Conservation (phyloP, 2,329 filamentous ascomycete species). For the Epichloe festucae region DNA sequence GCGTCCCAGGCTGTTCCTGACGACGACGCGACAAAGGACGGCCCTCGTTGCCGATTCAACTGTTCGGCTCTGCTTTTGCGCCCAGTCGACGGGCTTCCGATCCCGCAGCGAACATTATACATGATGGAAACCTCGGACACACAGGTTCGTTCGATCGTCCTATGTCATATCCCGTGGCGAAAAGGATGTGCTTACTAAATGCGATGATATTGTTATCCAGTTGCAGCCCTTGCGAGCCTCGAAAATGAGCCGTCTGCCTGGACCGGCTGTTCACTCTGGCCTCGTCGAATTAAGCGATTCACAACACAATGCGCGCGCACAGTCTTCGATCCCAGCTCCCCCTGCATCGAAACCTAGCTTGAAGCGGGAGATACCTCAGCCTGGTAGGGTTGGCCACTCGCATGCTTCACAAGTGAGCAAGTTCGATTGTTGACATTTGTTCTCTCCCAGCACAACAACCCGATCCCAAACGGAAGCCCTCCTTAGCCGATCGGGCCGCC, state of each 20-base stretch:
- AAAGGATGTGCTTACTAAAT: background rate
- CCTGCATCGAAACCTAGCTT: conserved; percentile 23
- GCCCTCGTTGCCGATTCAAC: conserved; percentile 14
- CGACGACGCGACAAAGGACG: conserved; percentile 19
- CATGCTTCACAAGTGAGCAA: background rate
- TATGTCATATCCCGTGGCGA: background rate
- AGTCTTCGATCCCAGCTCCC: conserved; percentile 28
- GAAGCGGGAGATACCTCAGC: conserved; percentile 38
- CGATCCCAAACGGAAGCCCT: conserved; percentile 47
- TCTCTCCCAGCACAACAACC: conserved; percentile 33
- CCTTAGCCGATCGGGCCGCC: conserved; percentile 39
- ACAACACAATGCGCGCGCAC: conserved; percentile 43
- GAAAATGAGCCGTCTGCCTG: conserved; percentile 20
- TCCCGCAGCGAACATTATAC: conserved; percentile 11
- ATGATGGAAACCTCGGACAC: conserved; percentile 22
- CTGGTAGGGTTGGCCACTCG: conserved; percentile 19
- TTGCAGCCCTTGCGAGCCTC: conserved; percentile 17
- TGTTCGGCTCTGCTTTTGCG: background rate
- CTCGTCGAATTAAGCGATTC: conserved; percentile 46
- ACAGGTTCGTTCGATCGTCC: conserved; percentile 12
- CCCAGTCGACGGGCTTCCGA: conserved; percentile 1
- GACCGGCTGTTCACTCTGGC: conserved; percentile 14
- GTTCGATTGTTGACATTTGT: conserved; percentile 8
- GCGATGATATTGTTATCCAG: background rate
- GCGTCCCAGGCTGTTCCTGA: conserved; percentile 14